phyloP scores from a whole-genome alignment of 495 filamentous ascomycete genomes.

The Pyronema domesticum region DNA sequence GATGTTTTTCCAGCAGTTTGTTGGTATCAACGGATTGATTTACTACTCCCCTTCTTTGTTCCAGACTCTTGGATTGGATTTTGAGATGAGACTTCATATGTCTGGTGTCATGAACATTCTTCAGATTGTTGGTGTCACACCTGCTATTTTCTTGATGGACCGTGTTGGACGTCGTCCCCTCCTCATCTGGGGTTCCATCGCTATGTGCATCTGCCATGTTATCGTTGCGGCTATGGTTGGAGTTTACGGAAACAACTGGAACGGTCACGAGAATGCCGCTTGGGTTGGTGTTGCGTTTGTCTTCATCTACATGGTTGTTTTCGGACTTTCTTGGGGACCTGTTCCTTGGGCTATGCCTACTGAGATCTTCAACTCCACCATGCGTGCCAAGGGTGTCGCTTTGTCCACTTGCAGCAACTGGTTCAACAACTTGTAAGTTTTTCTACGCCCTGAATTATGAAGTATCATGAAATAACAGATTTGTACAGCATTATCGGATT shows the following conservation, averaged over 20 bases:
- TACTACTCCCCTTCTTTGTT: conserved; percentile 42
- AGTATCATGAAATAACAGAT: conserved; percentile 8
- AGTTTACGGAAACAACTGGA: conserved; percentile 26
- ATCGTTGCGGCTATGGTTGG: conserved; percentile 44
- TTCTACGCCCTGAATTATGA: conserved; percentile 9
- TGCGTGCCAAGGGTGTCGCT: conserved; percentile 17
- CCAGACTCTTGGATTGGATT: conserved; percentile 38
- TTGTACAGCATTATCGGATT: conserved; percentile 9
- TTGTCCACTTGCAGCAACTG: conserved; percentile 6
- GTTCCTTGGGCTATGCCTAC: conserved; percentile 15
- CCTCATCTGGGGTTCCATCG: conserved; percentile 32
- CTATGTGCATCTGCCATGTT: conserved; percentile 37
- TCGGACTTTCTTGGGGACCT: conserved; percentile 65
- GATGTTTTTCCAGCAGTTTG: conserved; percentile 28
- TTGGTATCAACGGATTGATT: conserved; percentile 30
- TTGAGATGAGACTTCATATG: conserved; percentile 40
- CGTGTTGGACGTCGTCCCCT: conserved; percentile 31
- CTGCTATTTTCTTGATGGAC: conserved; percentile 48
- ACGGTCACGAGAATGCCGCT: conserved; percentile 28
- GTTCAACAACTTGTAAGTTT: conserved; percentile 4
- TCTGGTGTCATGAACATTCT: conserved; percentile 40
- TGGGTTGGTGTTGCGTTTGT: conserved; percentile 50
- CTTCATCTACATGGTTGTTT: conserved; percentile 71
- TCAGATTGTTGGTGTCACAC: conserved; percentile 1
- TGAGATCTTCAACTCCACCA: conserved; percentile 13